Percentiles rank a stretch among this genome's conserved stretches.
Conservation (phyloP, 441 rosid species). For the Eugenia klotzschiana region DNA sequence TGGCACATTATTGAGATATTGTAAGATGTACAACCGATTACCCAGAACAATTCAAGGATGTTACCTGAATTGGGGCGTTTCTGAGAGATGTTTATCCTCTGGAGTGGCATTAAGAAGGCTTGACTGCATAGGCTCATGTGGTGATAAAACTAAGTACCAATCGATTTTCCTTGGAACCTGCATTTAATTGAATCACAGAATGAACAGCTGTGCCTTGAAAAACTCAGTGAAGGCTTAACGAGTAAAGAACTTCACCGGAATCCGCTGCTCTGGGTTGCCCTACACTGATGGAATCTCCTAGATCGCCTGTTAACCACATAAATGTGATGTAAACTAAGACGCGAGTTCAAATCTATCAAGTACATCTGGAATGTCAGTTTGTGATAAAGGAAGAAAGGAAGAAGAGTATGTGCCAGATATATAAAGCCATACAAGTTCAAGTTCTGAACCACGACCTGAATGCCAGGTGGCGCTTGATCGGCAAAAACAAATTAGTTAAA, state of each 20-base stretch:
- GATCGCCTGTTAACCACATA: constrained; percentile 38
- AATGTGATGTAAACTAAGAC: background rate
- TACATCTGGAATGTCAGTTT: too few species aligned
- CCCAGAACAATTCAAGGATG: background rate
- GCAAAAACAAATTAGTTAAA: background rate
- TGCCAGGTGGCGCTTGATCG: background rate
- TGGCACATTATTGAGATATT: background rate
- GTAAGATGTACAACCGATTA: background rate
- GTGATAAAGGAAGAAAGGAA: background rate
- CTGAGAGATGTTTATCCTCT: constrained; percentile 65
- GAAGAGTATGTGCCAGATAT: background rate
- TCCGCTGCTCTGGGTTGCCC: constrained; percentile 65
- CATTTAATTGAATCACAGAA: background rate
- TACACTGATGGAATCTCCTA: constrained; percentile 79
- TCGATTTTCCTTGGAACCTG: constrained; percentile 83
- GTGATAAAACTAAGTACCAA: constrained; percentile 69
- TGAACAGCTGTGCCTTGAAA: background rate
- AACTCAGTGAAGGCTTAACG: background rate
- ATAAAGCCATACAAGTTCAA: background rate
- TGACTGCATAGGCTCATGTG: background rate
- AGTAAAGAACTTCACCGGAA: constrained; percentile 36
- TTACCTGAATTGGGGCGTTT: constrained; percentile 70
- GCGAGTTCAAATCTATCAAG: background rate
- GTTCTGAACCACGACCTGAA: background rate
- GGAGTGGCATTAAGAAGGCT: constrained; percentile 22